phyloP scores from a whole-genome alignment of 208 protist genomes.

The Crithidia expoeki region DNA sequence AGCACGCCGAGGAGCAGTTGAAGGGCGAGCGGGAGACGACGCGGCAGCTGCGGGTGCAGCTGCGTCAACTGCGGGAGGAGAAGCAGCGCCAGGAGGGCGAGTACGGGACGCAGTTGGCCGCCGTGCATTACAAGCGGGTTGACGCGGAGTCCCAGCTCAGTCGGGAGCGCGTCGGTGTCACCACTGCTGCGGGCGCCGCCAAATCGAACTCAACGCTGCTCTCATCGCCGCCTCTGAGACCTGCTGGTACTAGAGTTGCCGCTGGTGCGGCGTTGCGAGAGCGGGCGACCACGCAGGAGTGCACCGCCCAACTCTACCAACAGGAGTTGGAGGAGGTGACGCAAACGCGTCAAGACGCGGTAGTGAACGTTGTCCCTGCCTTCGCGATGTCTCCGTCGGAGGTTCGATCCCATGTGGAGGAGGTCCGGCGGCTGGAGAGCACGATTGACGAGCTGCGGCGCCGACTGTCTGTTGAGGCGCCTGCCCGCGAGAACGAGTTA shows the following conservation, averaged over 20 bases:
- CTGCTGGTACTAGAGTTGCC: not conserved
- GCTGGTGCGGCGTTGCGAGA: constrained; percentile 37
- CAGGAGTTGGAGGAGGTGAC: constrained; percentile 47
- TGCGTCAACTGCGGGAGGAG: constrained; percentile 43
- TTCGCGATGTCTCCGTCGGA: constrained; percentile 18
- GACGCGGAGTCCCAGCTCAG: constrained; percentile 32
- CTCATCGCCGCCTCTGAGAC: not conserved
- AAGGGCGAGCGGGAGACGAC: constrained; percentile 50
- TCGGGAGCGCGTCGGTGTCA: constrained; percentile 1
- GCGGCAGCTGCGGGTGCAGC: constrained; percentile 47
- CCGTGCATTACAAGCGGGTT: constrained; percentile 18
- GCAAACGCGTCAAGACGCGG: not conserved
- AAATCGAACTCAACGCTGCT: not conserved
- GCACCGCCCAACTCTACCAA: constrained; percentile 31
- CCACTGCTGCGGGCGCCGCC: not conserved
- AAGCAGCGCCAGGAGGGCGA: constrained; percentile 38
- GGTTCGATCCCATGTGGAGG: constrained; percentile 47
- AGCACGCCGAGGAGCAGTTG: constrained; percentile 51
- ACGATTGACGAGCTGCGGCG: constrained; percentile 66
- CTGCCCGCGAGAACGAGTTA: constrained; percentile 44
- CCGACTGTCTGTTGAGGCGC: constrained; percentile 57
- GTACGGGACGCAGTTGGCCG: constrained; percentile 38
- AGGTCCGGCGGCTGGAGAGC: constrained; percentile 56
- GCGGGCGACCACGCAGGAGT: constrained; percentile 45
- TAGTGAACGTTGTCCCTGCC: constrained; percentile 11